These are phyloP conservation scores for Ganoderma boninense DNA, from an alignment of 1,284 basidiomycete species.

Conservation along the genomic window DNA sequence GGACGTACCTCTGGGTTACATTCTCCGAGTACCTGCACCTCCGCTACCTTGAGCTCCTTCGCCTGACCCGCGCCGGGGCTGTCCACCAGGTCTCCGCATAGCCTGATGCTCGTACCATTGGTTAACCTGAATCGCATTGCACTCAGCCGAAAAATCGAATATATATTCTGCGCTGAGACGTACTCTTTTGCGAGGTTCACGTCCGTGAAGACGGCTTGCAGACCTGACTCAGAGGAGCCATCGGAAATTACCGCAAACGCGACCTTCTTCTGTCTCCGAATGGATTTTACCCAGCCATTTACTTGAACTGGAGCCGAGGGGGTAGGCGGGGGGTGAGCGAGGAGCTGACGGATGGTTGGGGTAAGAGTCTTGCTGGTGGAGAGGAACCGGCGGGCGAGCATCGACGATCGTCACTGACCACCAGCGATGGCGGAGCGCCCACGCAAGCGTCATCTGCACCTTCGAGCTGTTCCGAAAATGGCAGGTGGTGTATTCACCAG, in stretches of 20 bases:
- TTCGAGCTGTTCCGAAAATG: constrained; percentile 19
- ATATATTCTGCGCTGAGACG: background rate
- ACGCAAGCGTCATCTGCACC: constrained; percentile 21
- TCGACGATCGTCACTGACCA: constrained; percentile 30
- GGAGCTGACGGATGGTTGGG: constrained; percentile 66
- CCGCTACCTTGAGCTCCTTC: constrained; percentile 77
- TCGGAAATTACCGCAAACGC: constrained; percentile 88
- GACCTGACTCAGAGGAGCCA: constrained; percentile 70
- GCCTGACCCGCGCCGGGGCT: constrained; percentile 78
- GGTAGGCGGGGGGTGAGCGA: constrained; percentile 40
- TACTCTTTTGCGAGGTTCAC: constrained; percentile 49
- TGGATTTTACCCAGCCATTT: constrained; percentile 86
- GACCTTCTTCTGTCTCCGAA: constrained; percentile 87
- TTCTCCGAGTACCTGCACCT: constrained; percentile 72
- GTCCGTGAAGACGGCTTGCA: constrained; percentile 83
- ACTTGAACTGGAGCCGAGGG: constrained; percentile 46
- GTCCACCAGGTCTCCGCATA: constrained; percentile 70
- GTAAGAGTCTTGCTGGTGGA: constrained; percentile 46
- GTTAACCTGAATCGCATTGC: constrained; percentile 55
- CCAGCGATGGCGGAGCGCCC: constrained; percentile 15
- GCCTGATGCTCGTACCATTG: constrained; percentile 76
- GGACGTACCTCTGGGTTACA: constrained; percentile 77
- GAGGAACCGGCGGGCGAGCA: constrained; percentile 38
- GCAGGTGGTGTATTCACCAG: constrained; percentile 28
- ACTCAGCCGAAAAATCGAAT: background rate